Evolutionary conservation across 2,329 filamentous ascomycete species (phyloP).

Genomic region (Aspergillus alliaceus): DNA sequence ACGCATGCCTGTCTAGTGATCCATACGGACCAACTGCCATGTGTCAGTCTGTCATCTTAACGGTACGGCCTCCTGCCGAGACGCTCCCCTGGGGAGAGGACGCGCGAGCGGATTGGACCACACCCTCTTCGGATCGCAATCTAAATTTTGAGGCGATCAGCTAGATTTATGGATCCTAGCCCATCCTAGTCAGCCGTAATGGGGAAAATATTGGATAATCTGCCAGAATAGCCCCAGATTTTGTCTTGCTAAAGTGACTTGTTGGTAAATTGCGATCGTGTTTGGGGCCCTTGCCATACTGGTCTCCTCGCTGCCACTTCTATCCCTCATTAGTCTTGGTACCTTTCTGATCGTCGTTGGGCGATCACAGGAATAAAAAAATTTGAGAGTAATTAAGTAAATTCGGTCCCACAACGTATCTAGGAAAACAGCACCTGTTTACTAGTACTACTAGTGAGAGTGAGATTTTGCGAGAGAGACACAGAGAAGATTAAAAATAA

Average conservation of each 20-base stretch:
- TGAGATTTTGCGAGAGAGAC: background rate
- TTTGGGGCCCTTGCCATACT: constrained; percentile 28
- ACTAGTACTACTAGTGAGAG: background rate
- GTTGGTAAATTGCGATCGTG: constrained; percentile 28
- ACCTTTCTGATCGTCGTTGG: constrained; percentile 30
- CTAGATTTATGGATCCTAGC: background rate
- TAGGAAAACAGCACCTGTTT: background rate
- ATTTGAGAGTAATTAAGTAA: background rate
- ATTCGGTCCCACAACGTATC: constrained; percentile 17
- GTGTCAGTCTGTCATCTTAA: background rate
- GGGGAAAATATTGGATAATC: background rate
- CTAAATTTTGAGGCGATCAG: background rate
- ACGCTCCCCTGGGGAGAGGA: background rate
- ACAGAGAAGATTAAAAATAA: background rate
- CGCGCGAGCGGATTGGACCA: background rate
- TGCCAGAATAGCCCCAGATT: background rate
- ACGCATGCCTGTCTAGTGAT: background rate
- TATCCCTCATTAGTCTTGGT: constrained; percentile 20
- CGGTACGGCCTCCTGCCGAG: background rate
- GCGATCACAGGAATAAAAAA: constrained; percentile 18
- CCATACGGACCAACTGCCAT: background rate
- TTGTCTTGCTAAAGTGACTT: background rate
- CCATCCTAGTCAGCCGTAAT: background rate
- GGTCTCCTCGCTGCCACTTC: constrained; percentile 24
- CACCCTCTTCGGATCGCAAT: background rate